phyloP scores from a whole-genome alignment of 768 basidiomycete genomes.

The Tulasnella sp. region DNA sequence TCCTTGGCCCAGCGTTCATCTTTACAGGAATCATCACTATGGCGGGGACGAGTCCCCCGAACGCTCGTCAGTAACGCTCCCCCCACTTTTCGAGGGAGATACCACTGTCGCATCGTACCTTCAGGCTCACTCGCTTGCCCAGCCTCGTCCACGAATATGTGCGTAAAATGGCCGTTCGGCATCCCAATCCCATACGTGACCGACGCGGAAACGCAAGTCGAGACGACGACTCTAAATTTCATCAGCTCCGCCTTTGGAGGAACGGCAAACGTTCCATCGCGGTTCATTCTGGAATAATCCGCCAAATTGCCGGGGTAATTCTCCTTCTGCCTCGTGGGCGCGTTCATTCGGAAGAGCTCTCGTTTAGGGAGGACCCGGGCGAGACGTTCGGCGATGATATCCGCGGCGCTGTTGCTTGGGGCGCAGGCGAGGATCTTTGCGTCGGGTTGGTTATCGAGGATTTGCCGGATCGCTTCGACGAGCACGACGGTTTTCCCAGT shows the following conservation, averaged over 20 bases:
- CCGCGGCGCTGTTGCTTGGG: conserved; percentile 64
- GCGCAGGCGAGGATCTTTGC: conserved; percentile 58
- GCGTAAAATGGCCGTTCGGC: conserved; percentile 51
- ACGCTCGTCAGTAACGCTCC: not conserved
- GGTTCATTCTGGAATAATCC: conserved; percentile 42
- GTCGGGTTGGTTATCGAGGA: conserved; percentile 43
- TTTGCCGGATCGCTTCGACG: conserved; percentile 58
- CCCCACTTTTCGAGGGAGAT: not conserved
- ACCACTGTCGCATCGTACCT: not conserved
- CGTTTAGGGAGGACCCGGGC: conserved; percentile 22
- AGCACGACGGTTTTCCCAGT: conserved; percentile 67
- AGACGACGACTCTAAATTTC: conserved; percentile 51
- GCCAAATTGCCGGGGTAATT: conserved; percentile 42
- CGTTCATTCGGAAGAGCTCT: conserved; percentile 53
- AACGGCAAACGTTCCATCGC: conserved; percentile 43
- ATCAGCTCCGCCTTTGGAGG: conserved; percentile 42
- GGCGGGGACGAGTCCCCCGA: not conserved
- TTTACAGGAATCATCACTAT: conserved; percentile 44
- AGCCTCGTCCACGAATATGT: conserved; percentile 63
- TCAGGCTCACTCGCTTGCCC: conserved; percentile 62
- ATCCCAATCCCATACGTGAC: conserved; percentile 49
- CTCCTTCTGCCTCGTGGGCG: conserved; percentile 43
- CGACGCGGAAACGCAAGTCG: conserved; percentile 55
- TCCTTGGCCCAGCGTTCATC: conserved; percentile 35
- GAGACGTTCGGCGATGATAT: conserved; percentile 50